Base-by-base conservation (phyloP, 2,329 filamentous ascomycete species). In the Leptographium radiaticola region DNA sequence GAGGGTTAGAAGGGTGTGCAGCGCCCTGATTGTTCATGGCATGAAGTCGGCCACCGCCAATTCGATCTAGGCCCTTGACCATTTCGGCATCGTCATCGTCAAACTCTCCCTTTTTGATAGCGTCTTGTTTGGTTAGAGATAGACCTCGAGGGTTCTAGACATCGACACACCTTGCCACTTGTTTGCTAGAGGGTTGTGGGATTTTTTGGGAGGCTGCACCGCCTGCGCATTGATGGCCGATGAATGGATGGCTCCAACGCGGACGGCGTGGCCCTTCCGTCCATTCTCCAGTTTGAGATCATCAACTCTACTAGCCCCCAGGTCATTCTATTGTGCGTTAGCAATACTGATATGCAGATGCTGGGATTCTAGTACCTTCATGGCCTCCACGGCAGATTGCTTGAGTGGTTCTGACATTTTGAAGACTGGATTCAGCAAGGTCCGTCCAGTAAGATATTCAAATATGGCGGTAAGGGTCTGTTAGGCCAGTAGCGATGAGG, bases 61-160 rank as follows among this genome's bases (percentile, higher is more conserved):
- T 59, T 5, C 40, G 39, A 45, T 56, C 57, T 2, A 60, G 45
- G 16, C 51, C 54, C 15, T 59, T 59, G 40, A 59, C 59, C 3
- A 53, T 46, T 16, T 60, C 59, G 2, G 59, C 59, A 16, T 60
- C 59, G 10, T 59, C 57, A n/a, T 60, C 59, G 40, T 60, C 57
- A 30, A 60, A 60, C 2, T 47, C 52, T 6, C 59, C 59, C 3
- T 53, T 38, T 4, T 52, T 13, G 18, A 60, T 58, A 1, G 59
- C 59, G 15, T 16, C 59, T 59, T 16, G 18, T 18, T 5, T 7
- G 11, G 20, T 48, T 38, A 44, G 20, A 8, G 25, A 13, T 45
- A 6, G 6, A n/a, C 8, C 13, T 39, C 11, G 1, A 10, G 25
- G 10, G 12, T 9, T 12, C 6, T 25, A 15, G 12, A 13, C 5